Evolutionary conservation across 108 stramenopile genomes (phyloP).

Genomic region (Conticribra guillardii): DNA sequence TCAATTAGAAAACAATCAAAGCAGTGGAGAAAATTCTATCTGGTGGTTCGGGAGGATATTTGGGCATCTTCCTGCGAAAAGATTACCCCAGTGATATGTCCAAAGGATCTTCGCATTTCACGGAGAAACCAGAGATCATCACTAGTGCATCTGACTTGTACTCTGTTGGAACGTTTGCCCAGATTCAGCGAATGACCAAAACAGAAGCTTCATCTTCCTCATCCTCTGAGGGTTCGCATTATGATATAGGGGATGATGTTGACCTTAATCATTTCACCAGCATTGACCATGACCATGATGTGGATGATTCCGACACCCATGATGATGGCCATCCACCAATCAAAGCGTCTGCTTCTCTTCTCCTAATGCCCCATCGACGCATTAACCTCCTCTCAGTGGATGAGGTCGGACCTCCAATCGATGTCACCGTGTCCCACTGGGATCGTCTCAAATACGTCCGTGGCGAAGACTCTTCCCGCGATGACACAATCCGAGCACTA

Average conservation of each 20-base stretch:
- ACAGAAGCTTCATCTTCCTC: slow-evolving; percentile 17
- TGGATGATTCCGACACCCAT: background rate
- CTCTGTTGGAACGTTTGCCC: slow-evolving; percentile 85
- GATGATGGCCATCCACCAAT: slow-evolving; percentile 31
- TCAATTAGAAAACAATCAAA: slow-evolving; percentile 66
- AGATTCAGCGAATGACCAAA: slow-evolving; percentile 73
- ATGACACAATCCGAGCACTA: slow-evolving; percentile 92
- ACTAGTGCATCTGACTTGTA: slow-evolving; percentile 73
- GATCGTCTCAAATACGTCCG: slow-evolving; percentile 66
- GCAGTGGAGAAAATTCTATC: slow-evolving; percentile 69
- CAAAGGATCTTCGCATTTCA: too few species aligned
- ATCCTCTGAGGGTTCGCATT: slow-evolving; percentile 2
- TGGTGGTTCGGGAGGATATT: slow-evolving; percentile 61
- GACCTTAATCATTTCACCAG: too few species aligned
- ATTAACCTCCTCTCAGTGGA: slow-evolving; percentile 79
- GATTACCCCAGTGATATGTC: slow-evolving; percentile 66
- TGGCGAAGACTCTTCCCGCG: slow-evolving; percentile 46
- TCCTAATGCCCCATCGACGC: slow-evolving; percentile 90
- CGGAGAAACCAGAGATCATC: slow-evolving; percentile 80
- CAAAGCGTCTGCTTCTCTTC: slow-evolving; percentile 57
- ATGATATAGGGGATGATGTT: slow-evolving; percentile 17
- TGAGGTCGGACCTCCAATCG: slow-evolving; percentile 89
- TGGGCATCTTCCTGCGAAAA: slow-evolving; percentile 79
- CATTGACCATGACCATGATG: slow-evolving; percentile 10
- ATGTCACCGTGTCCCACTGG: slow-evolving; percentile 92